phyloP scores from a whole-genome alignment of 1,139 yeast genomes.

The Pneumocystis oryctolagi region DNA sequence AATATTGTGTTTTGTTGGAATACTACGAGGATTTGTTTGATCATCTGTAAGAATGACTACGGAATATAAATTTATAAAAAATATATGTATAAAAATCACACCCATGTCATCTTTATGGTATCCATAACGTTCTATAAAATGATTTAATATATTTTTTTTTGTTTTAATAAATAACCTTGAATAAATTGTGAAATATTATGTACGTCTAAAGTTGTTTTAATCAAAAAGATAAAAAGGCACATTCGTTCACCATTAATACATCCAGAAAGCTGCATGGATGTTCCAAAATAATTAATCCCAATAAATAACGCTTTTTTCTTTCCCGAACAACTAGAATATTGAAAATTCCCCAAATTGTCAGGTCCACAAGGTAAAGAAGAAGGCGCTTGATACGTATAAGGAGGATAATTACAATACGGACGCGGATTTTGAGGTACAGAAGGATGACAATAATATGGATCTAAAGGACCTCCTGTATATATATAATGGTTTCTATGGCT shows the following conservation, averaged over 20 bases:
- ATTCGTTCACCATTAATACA: constrained; percentile 61
- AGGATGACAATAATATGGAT: background rate
- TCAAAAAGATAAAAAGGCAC: background rate
- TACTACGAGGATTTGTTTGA: constrained; percentile 46
- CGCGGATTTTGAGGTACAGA: background rate
- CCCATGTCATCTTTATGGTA: constrained; percentile 64
- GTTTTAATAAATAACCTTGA: constrained; percentile 9
- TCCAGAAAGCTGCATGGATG: constrained; percentile 57
- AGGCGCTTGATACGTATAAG: background rate
- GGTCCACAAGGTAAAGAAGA: background rate
- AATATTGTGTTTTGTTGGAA: constrained; percentile 69
- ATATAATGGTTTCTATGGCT: background rate
- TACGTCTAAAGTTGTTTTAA: constrained; percentile 20
- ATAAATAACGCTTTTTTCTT: constrained; percentile 64
- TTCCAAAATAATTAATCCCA: constrained; percentile 77
- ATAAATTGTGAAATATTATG: constrained; percentile 26
- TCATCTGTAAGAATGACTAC: constrained; percentile 52
- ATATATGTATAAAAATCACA: constrained; percentile 20
- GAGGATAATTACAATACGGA: background rate
- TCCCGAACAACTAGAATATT: constrained; percentile 66
- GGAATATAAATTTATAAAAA: background rate
- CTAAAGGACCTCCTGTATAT: background rate
- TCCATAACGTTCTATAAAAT: constrained; percentile 44
- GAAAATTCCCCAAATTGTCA: constrained; percentile 24
- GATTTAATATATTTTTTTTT: constrained; percentile 37